Evolutionary conservation across 1,284 basidiomycete species (phyloP).

Genomic region (Porogramme epimiltina): DNA sequence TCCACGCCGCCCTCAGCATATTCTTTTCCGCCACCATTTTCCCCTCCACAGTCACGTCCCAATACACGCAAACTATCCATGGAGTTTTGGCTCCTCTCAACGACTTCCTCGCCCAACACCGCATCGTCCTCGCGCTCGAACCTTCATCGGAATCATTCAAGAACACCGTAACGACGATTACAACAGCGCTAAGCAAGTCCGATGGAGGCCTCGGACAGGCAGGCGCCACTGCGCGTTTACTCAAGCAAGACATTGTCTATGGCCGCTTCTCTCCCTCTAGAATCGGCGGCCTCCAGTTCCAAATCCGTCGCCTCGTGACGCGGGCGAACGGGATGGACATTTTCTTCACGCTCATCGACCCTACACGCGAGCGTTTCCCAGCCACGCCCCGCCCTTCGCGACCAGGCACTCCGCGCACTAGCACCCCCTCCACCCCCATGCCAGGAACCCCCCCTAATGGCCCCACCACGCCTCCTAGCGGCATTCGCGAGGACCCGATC

Average conservation of each 20-base stretch:
- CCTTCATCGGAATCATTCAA: constrained; percentile 51
- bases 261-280: constrained; percentile 65
- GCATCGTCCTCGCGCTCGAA: constrained; percentile 45
- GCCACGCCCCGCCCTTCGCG: constrained; percentile 49
- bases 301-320: constrained; percentile 53
- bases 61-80: constrained; percentile 58
- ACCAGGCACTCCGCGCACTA: constrained; percentile 38
- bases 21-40: constrained; percentile 59
- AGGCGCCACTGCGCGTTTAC: constrained; percentile 53
- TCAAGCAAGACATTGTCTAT: constrained; percentile 67
- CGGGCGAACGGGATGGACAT: constrained; percentile 66
- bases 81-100: constrained; percentile 55
- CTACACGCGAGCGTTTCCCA: constrained; percentile 58
- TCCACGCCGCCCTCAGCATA: constrained; percentile 65
- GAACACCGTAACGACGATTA: constrained; percentile 34
- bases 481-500: constrained; percentile 5
- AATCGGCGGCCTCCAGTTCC: constrained; percentile 53
- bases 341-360: constrained; percentile 67
- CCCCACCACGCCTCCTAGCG: constrained; percentile 1
- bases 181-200: constrained; percentile 43
- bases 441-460: constrained; percentile 10
- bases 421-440: constrained; percentile 11
- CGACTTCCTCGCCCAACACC: constrained; percentile 50
- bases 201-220: constrained; percentile 61
- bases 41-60: constrained; percentile 66